Base-by-base conservation (phyloP, 2,329 filamentous ascomycete species). In the Microcera coccophila region DNA sequence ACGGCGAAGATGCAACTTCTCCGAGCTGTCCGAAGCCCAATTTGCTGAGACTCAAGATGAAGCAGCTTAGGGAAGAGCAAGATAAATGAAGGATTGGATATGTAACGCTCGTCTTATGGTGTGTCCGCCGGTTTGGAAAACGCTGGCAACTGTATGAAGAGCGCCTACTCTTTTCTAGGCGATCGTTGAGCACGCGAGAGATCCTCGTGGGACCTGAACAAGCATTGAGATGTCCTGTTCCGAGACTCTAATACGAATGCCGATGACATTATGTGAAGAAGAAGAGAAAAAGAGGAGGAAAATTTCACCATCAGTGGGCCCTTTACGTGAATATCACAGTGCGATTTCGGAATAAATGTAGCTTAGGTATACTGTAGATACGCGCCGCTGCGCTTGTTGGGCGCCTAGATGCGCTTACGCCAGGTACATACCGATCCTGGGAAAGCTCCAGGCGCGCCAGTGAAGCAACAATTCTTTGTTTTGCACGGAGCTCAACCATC, bases 191-290 rank as follows among this genome's bases (percentile, higher is more conserved):
- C 93, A 88, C 91, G 90, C 87, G 74, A 74, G 85, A 90, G 87
- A 78, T 75, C 84, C 79, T 71, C 75, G 68, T 68, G 76, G 82
- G 79, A 84, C 80, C 88, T 94, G 87, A 88, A 87, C 82, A 90
- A 89, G 86, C 80, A 97, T 79, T 88, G 87, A 90, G 58, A 65
- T 65, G 68, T 81, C 86, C 82, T 87, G 82, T 82, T 86, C 86
- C 90, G 91, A 94, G 93, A 98, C 93, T 98, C 93, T 97, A 97
- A 91, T 87, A 87, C 87, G 81, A 84, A 86, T 84, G 89, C 84
- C 82, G 65, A 75, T 80, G 81, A 88, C 83, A 88, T 87, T 91
- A 75, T 70, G 73, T 73, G 68, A 66, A 69, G 70, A 74, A 71
- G 70, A 67, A 66, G 61, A 66, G 62, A 62, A 62, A 47, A 45